Conservation (phyloP, 2,329 filamentous ascomycete species). For the Cercospora zeae-maydis region DNA sequence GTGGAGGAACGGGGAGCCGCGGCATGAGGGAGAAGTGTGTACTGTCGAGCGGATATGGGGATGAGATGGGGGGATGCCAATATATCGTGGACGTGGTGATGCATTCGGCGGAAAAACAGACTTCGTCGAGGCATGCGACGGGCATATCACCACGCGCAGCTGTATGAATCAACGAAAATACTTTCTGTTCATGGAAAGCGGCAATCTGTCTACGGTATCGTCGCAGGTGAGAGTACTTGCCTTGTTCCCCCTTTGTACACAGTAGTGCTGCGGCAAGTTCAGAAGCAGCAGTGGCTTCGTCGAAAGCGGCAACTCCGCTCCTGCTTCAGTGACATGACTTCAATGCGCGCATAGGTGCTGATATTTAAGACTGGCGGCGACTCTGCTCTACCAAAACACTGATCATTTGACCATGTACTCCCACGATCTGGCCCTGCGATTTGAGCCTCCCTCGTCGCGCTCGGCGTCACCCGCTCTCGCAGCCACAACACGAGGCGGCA, state of each 20-base stretch:
- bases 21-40: background rate
- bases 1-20: constrained; percentile 6
- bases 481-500: constrained; percentile 44
- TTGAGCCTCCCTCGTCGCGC: constrained; percentile 16
- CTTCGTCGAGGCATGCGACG: background rate
- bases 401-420: constrained; percentile 9
- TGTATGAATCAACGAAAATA: constrained; percentile 6
- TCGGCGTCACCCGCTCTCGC: constrained; percentile 21
- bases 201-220: constrained; percentile 1
- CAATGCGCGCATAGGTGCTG: background rate
- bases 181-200: background rate
- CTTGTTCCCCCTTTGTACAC: constrained; percentile 1
- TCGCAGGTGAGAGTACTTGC: background rate
- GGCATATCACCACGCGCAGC: background rate
- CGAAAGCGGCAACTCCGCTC: constrained; percentile 8
- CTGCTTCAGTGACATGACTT: background rate
- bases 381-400: background rate
- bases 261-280: constrained; percentile 4
- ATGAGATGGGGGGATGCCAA: background rate
- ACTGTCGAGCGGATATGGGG: background rate
- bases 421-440: constrained; percentile 18
- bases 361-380: background rate
- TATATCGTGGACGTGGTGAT: background rate
- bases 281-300: constrained; percentile 4
- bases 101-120: background rate